Base-by-base conservation (phyloP, 2,329 filamentous ascomycete species). In the Alternaria solani region DNA sequence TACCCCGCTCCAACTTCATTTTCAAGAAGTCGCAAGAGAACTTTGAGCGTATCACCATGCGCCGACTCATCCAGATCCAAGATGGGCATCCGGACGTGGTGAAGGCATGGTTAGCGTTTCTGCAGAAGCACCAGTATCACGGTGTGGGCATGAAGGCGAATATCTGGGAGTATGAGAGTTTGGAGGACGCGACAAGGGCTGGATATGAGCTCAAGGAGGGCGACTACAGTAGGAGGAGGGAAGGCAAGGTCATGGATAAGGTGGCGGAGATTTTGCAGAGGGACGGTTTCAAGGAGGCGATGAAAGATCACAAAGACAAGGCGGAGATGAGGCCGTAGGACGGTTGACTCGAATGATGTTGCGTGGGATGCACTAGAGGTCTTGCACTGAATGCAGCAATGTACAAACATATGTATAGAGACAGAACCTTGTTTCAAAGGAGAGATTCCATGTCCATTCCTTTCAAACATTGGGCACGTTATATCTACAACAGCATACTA, bases 111-210 rank as follows among this genome's bases (percentile, higher is more conserved):
- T 82, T 99, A 59, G 93, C 93, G 0, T 98, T 96, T 76, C 79
- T 99, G 75, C 88, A 91, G 74, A 96, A 96, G 81, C 91, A 97
- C 76, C 92, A 93, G 42, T 96, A 95, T 77, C 92, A 96, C 69
- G 95, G 95, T n/a, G 90, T 98, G 41, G 95, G 95, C 72, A 96
- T 99, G 93, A 99, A 99, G 85, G 95, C 95, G 54, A 97, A 99
- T 77, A 87, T 98, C 51, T 99, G 91, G 89, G 92, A 97, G 75
- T 94, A 92, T 79, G 88, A 91, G 72, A 86, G 86, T 58, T 76
- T 94, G 60, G 89, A 77, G 53, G 59, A 56, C 6, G 75, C 74
- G 14, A 73, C 68, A 43, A 65, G 69, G 49, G 73, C 73, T 8
- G 75, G 73, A 7, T 62, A 70, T 57, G 63, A 72, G 34, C 51